phyloP scores from a whole-genome alignment of 371 early-diverging fungal genomes.

The Enterospora canceri region DNA sequence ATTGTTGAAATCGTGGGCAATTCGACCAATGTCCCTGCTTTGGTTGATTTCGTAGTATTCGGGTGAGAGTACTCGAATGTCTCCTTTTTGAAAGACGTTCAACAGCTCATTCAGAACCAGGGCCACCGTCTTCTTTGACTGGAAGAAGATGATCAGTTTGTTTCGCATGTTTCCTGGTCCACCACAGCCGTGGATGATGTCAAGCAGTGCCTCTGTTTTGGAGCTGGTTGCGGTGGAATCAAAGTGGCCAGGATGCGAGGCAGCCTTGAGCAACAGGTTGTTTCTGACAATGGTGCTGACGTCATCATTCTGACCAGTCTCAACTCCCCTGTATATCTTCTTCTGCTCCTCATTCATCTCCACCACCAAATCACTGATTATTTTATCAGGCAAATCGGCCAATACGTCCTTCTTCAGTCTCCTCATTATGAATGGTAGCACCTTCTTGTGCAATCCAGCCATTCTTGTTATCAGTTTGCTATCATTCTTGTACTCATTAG shows the following conservation, averaged over 20 bases:
- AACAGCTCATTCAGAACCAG: slow-evolving; percentile 67
- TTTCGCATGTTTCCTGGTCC: slow-evolving; percentile 57
- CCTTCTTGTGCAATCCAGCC: slow-evolving; percentile 74
- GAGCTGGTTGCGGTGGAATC: slow-evolving; percentile 53
- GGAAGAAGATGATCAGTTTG: slow-evolving; percentile 87
- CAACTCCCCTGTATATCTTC: slow-evolving; percentile 69
- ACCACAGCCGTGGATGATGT: slow-evolving; percentile 72
- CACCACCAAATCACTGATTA: slow-evolving; percentile 88
- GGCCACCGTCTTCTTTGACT: slow-evolving; percentile 83
- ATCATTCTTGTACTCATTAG: slow-evolving; percentile 8
- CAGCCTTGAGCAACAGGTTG: slow-evolving; percentile 23
- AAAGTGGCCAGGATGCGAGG: slow-evolving; percentile 63
- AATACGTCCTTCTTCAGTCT: slow-evolving; percentile 93
- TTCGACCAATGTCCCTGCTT: slow-evolving; percentile 63
- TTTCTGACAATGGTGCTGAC: neutral
- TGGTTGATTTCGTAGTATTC: neutral
- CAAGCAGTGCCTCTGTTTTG: slow-evolving; percentile 65
- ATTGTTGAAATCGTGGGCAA: slow-evolving; percentile 80
- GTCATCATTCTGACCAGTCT: neutral
- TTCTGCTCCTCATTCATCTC: slow-evolving; percentile 70
- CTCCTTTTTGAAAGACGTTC: neutral
- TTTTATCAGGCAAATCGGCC: slow-evolving; percentile 93
- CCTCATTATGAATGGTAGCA: slow-evolving; percentile 83
- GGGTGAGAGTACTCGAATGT: neutral
- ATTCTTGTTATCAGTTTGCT: slow-evolving; percentile 36